Conservation (phyloP, 1,284 basidiomycete genomes). For the Papiliotrema fonsecae region DNA sequence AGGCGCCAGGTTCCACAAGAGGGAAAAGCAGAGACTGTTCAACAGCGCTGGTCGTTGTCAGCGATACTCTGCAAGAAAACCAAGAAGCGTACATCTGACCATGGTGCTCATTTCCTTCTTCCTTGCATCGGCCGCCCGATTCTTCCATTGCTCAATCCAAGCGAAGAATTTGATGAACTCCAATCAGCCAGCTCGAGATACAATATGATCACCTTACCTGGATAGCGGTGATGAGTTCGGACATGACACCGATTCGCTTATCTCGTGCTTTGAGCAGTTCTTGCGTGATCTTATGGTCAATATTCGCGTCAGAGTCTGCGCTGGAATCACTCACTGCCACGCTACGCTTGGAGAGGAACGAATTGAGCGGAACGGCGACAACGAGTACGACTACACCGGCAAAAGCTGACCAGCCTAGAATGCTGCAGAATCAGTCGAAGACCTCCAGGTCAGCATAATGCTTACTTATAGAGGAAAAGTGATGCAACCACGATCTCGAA, state of each 20-base stretch:
- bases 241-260: conserved; percentile 76
- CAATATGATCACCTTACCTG: conserved; percentile 14
- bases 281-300: conserved; percentile 60
- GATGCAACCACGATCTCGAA: conserved; percentile 74
- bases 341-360: conserved; percentile 51
- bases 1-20: conserved; percentile 40
- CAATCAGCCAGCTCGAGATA: background rate
- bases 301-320: conserved; percentile 15
- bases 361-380: conserved; percentile 60
- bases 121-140: conserved; percentile 39
- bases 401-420: conserved; percentile 78
- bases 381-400: conserved; percentile 75
- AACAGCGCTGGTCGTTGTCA: conserved; percentile 23
- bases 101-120: conserved; percentile 38
- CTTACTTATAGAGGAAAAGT: conserved; percentile 71
- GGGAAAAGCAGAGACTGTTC: conserved; percentile 30
- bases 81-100: conserved; percentile 25
- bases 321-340: conserved; percentile 54
- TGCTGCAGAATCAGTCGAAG: conserved; percentile 48
- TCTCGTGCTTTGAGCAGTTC: conserved; percentile 69
- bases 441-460: conserved; percentile 8
- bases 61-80: conserved; percentile 2
- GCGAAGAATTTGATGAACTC: conserved; percentile 46
- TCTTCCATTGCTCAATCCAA: conserved; percentile 47
- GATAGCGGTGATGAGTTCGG: conserved; percentile 69